Conservation (phyloP, 2,329 filamentous ascomycete genomes). For the Cordyceps tenuipes region DNA sequence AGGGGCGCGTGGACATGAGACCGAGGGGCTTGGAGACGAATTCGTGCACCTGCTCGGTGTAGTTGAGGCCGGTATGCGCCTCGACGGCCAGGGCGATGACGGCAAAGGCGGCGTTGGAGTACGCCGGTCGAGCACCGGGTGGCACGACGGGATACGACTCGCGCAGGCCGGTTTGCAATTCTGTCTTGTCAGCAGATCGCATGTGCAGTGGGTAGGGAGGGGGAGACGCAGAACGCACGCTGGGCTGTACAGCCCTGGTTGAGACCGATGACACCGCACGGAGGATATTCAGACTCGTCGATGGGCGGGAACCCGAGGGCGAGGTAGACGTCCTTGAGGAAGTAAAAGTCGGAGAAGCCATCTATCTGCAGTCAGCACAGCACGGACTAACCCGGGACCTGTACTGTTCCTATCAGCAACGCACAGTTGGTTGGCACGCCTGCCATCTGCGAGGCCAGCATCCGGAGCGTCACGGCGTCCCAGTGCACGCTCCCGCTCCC, state of each 20-base stretch:
- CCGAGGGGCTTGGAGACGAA: constrained; percentile 14
- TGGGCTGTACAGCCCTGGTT: constrained; percentile 26
- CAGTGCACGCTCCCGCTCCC: constrained; percentile 21
- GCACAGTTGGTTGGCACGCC: constrained; percentile 30
- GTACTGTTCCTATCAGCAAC: not conserved
- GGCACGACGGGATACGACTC: constrained; percentile 22
- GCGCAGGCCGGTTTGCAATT: constrained; percentile 24
- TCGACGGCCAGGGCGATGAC: constrained; percentile 29
- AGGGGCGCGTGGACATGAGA: constrained; percentile 17
- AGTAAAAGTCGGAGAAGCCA: constrained; percentile 30
- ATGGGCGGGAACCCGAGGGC: constrained; percentile 29
- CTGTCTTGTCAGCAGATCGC: constrained; percentile 14
- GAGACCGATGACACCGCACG: constrained; percentile 28
- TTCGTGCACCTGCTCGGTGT: constrained; percentile 19
- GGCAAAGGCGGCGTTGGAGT: constrained; percentile 33
- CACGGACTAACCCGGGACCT: not conserved
- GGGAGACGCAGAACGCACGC: constrained; percentile 16
- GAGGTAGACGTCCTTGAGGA: constrained; percentile 26
- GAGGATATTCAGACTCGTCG: constrained; percentile 25
- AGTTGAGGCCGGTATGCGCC: constrained; percentile 21
- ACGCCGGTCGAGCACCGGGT: constrained; percentile 27
- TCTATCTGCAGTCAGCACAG: constrained; percentile 15
- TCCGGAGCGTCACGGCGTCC: constrained; percentile 28
- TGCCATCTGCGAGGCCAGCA: constrained; percentile 29
- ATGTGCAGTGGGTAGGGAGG: not conserved